Conservation (phyloP, 352 stramenopile genomes). For the Phytophthora sp. region DNA sequence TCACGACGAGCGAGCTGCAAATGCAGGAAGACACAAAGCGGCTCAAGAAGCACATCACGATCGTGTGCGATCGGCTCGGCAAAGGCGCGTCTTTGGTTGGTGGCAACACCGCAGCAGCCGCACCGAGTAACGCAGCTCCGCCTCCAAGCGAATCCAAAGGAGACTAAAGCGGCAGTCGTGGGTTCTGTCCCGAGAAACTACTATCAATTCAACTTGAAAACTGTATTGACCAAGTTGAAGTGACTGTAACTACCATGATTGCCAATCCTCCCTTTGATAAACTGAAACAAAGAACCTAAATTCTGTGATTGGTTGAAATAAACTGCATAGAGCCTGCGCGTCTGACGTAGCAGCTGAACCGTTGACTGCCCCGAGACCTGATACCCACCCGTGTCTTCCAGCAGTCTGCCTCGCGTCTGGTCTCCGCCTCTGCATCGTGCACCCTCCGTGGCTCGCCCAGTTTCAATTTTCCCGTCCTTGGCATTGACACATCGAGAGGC, state of each 20-base stretch:
- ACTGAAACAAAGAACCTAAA: background rate
- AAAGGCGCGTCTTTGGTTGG: conserved; percentile 70
- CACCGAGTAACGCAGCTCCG: background rate
- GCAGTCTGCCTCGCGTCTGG: conserved; percentile 7
- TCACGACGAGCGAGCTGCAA: conserved; percentile 48
- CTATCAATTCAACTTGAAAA: conserved; percentile 19
- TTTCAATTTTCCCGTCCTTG: conserved; percentile 20
- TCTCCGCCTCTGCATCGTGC: conserved; percentile 8
- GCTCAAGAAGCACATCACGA: conserved; percentile 92
- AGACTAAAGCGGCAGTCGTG: conserved; percentile 8
- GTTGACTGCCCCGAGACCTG: conserved; percentile 14
- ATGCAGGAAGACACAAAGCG: conserved; percentile 85
- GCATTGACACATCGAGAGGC: conserved; percentile 8
- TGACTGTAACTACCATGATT: conserved; percentile 5
- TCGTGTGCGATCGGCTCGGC: conserved; percentile 87
- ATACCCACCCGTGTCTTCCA: conserved; percentile 1
- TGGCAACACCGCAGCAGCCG: conserved; percentile 4
- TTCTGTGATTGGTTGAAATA: conserved; percentile 1
- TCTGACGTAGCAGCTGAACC: background rate
- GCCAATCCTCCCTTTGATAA: conserved; percentile 7
- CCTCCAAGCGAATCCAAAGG: conserved; percentile 29
- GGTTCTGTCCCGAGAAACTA: background rate
- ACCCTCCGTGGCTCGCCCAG: conserved; percentile 2
- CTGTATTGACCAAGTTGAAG: conserved; percentile 39
- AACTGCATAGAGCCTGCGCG: background rate